These are phyloP conservation scores for Nakaseomyces bracarensis DNA, from an alignment of 1,139 yeast species.

Conservation along the genomic window DNA sequence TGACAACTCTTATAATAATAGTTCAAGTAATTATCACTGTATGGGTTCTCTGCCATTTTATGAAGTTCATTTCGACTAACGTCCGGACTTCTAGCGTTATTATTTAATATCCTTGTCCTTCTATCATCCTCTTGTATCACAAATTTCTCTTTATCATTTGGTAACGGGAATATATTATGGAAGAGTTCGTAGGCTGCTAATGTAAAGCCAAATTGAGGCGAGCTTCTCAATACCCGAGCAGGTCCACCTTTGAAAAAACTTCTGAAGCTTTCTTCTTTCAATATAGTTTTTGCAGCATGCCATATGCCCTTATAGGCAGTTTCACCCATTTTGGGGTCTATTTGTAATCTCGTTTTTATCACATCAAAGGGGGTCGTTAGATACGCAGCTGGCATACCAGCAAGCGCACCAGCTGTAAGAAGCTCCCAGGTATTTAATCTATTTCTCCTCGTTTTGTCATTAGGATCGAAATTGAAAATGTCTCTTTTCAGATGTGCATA, in stretches of 20 bases:
- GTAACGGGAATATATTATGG: constrained; percentile 51
- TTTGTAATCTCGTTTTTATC: constrained; percentile 88
- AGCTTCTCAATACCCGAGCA: constrained; percentile 88
- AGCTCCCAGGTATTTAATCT: constrained; percentile 74
- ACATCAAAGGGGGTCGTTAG: constrained; percentile 96
- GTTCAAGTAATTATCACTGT: constrained; percentile 29
- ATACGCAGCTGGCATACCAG: constrained; percentile 98
- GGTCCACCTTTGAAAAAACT: constrained; percentile 96
- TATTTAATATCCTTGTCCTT: constrained; percentile 2
- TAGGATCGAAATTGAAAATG: constrained; percentile 77
- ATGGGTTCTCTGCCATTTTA: constrained; percentile 2
- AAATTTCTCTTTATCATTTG: constrained; percentile 23
- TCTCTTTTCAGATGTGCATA: constrained; percentile 86
- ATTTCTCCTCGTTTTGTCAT: constrained; percentile 37
- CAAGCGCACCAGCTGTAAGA: constrained; percentile 82
- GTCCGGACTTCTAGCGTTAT: constrained; percentile 14
- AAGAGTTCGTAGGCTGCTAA: constrained; percentile 91
- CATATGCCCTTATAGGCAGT: constrained; percentile 65
- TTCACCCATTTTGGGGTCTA: constrained; percentile 72
- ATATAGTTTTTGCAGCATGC: constrained; percentile 68
- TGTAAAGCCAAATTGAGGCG: constrained; percentile 97
- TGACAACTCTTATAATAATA: constrained; percentile 57
- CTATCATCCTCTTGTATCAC: constrained; percentile 4
- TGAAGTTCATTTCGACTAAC: constrained; percentile 19
- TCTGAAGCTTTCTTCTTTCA: constrained; percentile 65